Evolutionary conservation across 352 stramenopile genomes (phyloP).

Genomic region (Halophytophthora batemanensis): DNA sequence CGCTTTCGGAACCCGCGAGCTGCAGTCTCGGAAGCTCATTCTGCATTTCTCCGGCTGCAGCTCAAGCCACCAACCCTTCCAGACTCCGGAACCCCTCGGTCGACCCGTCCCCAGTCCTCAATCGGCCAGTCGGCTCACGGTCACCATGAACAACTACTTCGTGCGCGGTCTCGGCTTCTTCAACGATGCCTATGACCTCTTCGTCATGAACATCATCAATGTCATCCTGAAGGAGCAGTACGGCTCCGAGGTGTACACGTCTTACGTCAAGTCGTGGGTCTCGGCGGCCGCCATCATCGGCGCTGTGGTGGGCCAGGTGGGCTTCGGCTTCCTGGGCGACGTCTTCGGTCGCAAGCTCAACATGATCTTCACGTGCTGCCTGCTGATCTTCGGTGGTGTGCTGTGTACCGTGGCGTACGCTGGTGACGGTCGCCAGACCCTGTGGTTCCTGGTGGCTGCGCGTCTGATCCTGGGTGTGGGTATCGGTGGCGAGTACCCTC

Average conservation of each 20-base stretch:
- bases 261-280: slow-evolving; percentile 55
- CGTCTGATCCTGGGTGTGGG: slow-evolving; percentile 62
- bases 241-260: slow-evolving; percentile 53
- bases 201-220: slow-evolving; percentile 71
- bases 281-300: slow-evolving; percentile 57
- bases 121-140: not conserved
- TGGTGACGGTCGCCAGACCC: slow-evolving; percentile 28
- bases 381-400: slow-evolving; percentile 65
- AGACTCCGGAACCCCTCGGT: no score
- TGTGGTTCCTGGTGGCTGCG: slow-evolving; percentile 63
- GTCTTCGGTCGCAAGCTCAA: slow-evolving; percentile 59
- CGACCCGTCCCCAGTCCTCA: no score
- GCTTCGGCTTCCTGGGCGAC: slow-evolving; percentile 62
- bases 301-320: slow-evolving; percentile 53
- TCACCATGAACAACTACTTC: slow-evolving; percentile 52
- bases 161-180: slow-evolving; percentile 56
- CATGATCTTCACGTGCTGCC: slow-evolving; percentile 64
- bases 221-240: slow-evolving; percentile 62
- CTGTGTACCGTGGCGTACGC: slow-evolving; percentile 58
- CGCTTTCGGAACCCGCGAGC: no score
- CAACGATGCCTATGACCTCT: slow-evolving; percentile 63
- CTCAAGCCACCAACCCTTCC: not conserved
- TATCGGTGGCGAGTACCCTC: slow-evolving; percentile 52
- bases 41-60: not conserved
- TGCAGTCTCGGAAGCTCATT: not conserved